Evolutionary conservation across 345 rosid species (phyloP), one percentile per base, ranked within the genome.

Genomic region (Citropsis articulata): DNA sequence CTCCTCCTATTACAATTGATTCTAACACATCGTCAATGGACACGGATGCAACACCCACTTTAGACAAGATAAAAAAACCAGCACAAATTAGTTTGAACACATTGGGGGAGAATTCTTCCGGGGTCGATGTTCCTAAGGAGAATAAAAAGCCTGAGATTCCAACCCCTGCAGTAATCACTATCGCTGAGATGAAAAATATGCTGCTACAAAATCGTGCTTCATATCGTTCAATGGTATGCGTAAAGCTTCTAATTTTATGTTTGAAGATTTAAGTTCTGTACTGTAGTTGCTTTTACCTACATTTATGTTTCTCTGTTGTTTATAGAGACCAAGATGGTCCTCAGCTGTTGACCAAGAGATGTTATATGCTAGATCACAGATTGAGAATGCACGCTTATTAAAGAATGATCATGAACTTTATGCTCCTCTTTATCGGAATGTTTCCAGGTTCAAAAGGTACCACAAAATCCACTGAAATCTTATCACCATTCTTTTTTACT

Each of bases 361-460:
- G 18, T 38, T 84, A 35, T 30, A 74, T 78, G 92, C 91, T 53
- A 91, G 91, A 90, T 82, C 80, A 16, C 91, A 89, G 83, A 92
- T 95, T 33, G 87, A 86, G 85, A 91, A 85, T 83, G 88, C 97
- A 38, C 91, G 91, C 1, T 73, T 84, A 42, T 25, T 83, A 68
- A 73, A 85, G 80, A 82, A 84, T 65, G 88, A 92, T 84, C 83
- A 77, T 14, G 70, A 48, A 68, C 92, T 95, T 56, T 89, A 90
- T 64, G 86, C 89, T 76, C 90, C 96, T 87, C 81, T 93, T 73
- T 95, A 84, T 84, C 85, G 88, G 76, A 95, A 95, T 66, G 72
- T 90, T 64, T 93, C 98, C 73, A 88, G 80, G 88, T 93, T 95
- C 89, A 90, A 85, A 85, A 91, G 89, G 99, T 90, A 69, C 59